phyloP scores from a whole-genome alignment of 148 eudicot genomes.

The Arctostaphylos glauca region DNA sequence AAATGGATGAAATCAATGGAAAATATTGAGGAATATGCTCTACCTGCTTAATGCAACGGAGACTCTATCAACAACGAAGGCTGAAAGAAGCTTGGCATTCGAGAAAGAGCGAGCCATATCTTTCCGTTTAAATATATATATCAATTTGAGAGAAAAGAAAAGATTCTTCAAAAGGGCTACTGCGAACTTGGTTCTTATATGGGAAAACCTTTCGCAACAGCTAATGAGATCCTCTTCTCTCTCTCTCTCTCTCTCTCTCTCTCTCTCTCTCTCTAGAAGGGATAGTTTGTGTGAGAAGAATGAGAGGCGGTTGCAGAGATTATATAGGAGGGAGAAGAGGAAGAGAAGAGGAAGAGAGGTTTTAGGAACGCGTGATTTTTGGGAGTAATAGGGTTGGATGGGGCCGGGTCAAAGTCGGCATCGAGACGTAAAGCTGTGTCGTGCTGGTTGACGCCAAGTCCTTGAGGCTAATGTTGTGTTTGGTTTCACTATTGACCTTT shows the following conservation, averaged over 20 bases:
- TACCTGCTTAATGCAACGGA: slow-evolving; percentile 44
- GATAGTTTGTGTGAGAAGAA: neutral
- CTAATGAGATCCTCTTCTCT: neutral
- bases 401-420: slow-evolving; percentile 26
- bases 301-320: slow-evolving; percentile 1
- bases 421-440: neutral
- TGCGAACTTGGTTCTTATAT: neutral
- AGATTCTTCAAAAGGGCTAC: slow-evolving; percentile 3
- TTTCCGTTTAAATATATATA: neutral
- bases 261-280: neutral
- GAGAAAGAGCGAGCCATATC: slow-evolving; percentile 62
- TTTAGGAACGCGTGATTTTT: neutral
- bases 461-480: neutral
- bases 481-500: neutral
- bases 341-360: neutral
- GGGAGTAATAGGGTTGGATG: slow-evolving; percentile 5
- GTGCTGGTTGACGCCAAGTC: neutral
- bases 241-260: neutral
- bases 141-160: neutral
- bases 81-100: slow-evolving; percentile 51
- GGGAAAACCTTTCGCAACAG: slow-evolving; percentile 20
- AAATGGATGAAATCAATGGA: neutral
- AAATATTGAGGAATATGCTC: neutral
- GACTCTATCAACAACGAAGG: slow-evolving; percentile 43
- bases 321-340: slow-evolving; percentile 17